Evolutionary conservation across 2,329 filamentous ascomycete genomes (phyloP).

Genomic region (Hansfordia pulvinata): DNA sequence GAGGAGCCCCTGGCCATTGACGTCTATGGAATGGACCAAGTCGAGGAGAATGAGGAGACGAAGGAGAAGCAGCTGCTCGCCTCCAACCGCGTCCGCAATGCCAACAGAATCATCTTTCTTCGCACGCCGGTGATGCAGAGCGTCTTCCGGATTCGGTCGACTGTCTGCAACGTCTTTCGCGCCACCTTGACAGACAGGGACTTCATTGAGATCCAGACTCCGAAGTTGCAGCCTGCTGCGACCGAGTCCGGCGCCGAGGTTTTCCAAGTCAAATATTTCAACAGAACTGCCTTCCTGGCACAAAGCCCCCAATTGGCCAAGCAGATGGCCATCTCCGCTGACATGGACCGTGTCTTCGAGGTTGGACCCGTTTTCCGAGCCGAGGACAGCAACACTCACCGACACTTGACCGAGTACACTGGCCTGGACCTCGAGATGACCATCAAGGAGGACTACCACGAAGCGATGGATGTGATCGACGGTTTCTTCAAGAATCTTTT

Average conservation of each 20-base stretch:
- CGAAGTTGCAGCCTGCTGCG: constrained; percentile 79
- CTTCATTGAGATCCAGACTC: constrained; percentile 89
- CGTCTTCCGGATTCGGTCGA: constrained; percentile 77
- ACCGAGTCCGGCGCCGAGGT: constrained; percentile 87
- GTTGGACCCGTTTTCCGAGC: constrained; percentile 84
- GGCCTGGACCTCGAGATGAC: constrained; percentile 89
- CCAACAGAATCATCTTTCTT: constrained; percentile 71
- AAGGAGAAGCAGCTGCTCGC: constrained; percentile 45
- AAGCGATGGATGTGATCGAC: constrained; percentile 70
- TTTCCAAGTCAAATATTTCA: constrained; percentile 88
- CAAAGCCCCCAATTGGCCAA: constrained; percentile 89
- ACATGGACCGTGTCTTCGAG: constrained; percentile 83
- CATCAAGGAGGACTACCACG: constrained; percentile 79
- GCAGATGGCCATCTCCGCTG: constrained; percentile 82
- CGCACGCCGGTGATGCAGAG: constrained; percentile 77
- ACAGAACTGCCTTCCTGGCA: constrained; percentile 71
- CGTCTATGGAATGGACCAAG: constrained; percentile 31
- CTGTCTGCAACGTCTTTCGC: constrained; percentile 69
- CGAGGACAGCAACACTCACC: constrained; percentile 90
- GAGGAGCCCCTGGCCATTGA: constrained; percentile 31
- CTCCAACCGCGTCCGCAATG: constrained; percentile 51
- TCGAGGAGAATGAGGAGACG: constrained; percentile 19
- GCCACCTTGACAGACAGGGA: constrained; percentile 57
- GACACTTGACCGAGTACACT: constrained; percentile 89
- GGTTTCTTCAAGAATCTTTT: constrained; percentile 70